phyloP scores from a whole-genome alignment of 2,329 filamentous ascomycete species.

The Cephalotrichum gorgonifer region DNA sequence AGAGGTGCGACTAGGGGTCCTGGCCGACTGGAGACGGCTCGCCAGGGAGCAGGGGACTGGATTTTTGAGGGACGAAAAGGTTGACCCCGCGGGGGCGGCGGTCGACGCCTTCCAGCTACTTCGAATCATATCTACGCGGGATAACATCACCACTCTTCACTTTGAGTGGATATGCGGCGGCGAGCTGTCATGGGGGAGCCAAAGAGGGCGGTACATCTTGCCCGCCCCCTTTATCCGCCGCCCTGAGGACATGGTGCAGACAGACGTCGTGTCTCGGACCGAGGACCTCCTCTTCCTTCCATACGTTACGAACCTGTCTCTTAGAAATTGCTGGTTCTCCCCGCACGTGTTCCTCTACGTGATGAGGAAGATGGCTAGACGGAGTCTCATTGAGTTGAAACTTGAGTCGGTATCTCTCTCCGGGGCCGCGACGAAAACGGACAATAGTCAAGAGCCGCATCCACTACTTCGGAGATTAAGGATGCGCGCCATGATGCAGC shows the following conservation, averaged over 20 bases:
- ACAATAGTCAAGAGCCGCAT: too few relatives aligned
- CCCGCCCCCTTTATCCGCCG: conserved; percentile 44
- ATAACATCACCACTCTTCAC: conserved; percentile 45
- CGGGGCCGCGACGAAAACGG: conserved; percentile 19
- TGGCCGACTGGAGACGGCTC: conserved; percentile 57
- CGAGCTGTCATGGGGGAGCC: conserved; percentile 52
- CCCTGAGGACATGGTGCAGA: conserved; percentile 18
- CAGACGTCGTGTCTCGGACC: conserved; percentile 5
- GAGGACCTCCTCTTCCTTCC: conserved; percentile 40
- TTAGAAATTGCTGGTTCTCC: conserved; percentile 61
- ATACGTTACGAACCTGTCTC: conserved; percentile 44
- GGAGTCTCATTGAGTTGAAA: conserved; percentile 39
- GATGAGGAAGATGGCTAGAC: conserved; percentile 33
- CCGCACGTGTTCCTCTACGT: conserved; percentile 46
- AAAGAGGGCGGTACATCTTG: conserved; percentile 51
- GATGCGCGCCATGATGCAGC: too few relatives aligned
- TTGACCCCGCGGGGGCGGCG: background rate
- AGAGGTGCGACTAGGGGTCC: conserved; percentile 47
- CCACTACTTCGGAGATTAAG: too few relatives aligned
- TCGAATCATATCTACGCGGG: conserved; percentile 32
- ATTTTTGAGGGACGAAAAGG: conserved; percentile 25
- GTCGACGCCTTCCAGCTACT: conserved; percentile 42
- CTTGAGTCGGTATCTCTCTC: conserved; percentile 58
- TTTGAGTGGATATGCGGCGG: conserved; percentile 60
- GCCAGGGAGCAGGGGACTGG: conserved; percentile 38